Evolutionary conservation across 148 eudicot genomes (phyloP), one percentile per base, ranked within the genome.

Genomic region (Suaeda aralocaspica): DNA sequence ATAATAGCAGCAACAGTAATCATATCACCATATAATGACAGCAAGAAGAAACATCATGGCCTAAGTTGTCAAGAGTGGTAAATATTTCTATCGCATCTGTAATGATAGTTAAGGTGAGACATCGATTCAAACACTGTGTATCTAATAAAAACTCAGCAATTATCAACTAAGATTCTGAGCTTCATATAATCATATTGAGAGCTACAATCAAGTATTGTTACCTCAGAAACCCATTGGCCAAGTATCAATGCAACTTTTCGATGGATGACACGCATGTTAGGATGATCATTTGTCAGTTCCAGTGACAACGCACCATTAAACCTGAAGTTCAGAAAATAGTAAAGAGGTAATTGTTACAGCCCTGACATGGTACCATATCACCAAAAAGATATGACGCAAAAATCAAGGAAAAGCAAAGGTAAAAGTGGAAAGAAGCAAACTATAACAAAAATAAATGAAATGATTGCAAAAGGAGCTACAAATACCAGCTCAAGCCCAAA

Each of bases 161-260:
- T 36, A 24, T 0, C 24, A 21, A 2, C 13, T 49, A 12, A 60
- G 48, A n/a, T 34, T 58, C 53, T 59, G 30, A 50, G 34, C 55
- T 61, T 61, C 16, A 44, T 31, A 59, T 24, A 39, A 42, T 19
- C 24, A 26, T 50, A 56, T 50, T 6, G 29, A 66, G 34, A 72
- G 22, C 19, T 62, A 53, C 31, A 50, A 65, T 34, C 77, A 50
- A 71, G 15, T 30, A 11, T 11, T 12, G 33, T 66, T 85, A 94
- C 99, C 97, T 95, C 99, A 30, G 99, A 95, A 74, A 95, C 97
- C 99, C 99, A 95, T 72, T 95, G 99, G 66, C 99, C 99, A 29
- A 95, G 88, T 63, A 95, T 88, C 52, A 95, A 79, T 51, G 96
- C 97, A 81, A 91, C 97, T 86, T 95, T 95, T 74, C 99, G 79